Evolutionary conservation across 202 grass and related monocot species (phyloP), one percentile per base, ranked within the genome.

Genomic region (Saccharum hybrid): DNA sequence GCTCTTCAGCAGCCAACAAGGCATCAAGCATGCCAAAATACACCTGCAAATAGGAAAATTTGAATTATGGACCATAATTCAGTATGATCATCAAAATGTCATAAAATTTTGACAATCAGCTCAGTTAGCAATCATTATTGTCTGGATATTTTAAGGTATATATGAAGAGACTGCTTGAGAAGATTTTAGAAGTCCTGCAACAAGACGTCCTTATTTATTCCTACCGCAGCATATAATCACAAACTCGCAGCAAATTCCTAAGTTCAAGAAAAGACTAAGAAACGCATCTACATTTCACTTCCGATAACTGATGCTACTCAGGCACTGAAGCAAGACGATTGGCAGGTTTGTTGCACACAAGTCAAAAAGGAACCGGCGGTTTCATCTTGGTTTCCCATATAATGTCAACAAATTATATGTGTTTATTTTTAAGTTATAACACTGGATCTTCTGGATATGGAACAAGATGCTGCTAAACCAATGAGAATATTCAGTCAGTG

Each of bases 11-110:
- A 88, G 95, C 95, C 72, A 97, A 80, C 88, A 97, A 84, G 14
- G 95, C 92, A 88, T 97, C 95, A 72, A 97, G 90, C 95, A 97
- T 97, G 56, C 95, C 95, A 81, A 97, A 97, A 54, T 97, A 97
- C 40, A 97, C 95, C 95, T 97, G 81, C 43, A 82, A 39, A 70
- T 57, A 64, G n/a, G 41, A 43, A 80, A 80, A 71, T 39, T 11
- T 36, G 14, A 54, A 13, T 26, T 11, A 66, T n/a, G n/a, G 16
- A 52, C 8, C 16, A 63, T 75, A 68, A 72, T 72, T 61, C 39
- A 19, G 39, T 41, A 49, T 73, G 66, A 78, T 41, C n/a, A 60
- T 33, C 19, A 78, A 48, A 31, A 8, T 60, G 18, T 64, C 79
- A 19, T 23, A 75, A 81, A 23, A 42, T 71, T 46, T 39, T 51